A percentile compares a stretch with the other conserved stretches of the same genome.
Conservation (phyloP, 1,284 basidiomycete species). For the Xerocomus amazonicus region DNA sequence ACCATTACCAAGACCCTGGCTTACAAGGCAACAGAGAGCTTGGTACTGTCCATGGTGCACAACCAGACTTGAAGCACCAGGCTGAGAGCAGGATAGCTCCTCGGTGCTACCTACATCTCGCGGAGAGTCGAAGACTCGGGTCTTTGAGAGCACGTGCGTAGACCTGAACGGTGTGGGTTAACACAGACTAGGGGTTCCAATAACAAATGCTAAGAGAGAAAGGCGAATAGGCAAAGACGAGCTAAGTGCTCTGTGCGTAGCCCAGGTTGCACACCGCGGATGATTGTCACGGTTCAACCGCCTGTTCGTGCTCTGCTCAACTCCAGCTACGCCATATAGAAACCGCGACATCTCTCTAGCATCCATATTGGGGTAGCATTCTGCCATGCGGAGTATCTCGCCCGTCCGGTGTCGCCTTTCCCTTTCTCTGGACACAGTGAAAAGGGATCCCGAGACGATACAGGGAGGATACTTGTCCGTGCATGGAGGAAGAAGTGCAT, state of each 20-base stretch:
- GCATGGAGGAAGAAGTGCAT: slow-evolving; percentile 2
- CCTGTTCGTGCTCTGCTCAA: slow-evolving; percentile 28
- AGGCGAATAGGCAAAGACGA: slow-evolving; percentile 16
- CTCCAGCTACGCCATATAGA: slow-evolving; percentile 2
- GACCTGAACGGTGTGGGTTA: slow-evolving; percentile 15
- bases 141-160: slow-evolving; percentile 27
- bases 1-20: slow-evolving; percentile 14
- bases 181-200: slow-evolving; percentile 7
- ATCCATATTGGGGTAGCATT: slow-evolving; percentile 11
- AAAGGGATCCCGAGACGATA: slow-evolving; percentile 33
- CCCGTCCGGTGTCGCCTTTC: slow-evolving; percentile 26
- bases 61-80: slow-evolving; percentile 32
- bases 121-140: slow-evolving; percentile 24
- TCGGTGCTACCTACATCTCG: slow-evolving; percentile 12
- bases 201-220: slow-evolving; percentile 12
- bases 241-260: slow-evolving; percentile 31
- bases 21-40: slow-evolving; percentile 9
- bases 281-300: slow-evolving; percentile 4
- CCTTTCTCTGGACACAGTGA: slow-evolving; percentile 20
- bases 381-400: slow-evolving; percentile 17
- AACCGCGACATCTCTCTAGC: slow-evolving; percentile 30
- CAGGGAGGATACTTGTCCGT: slow-evolving; percentile 26
- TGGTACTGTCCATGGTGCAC: slow-evolving; percentile 29
- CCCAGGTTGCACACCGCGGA: slow-evolving; percentile 18
- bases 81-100: slow-evolving; percentile 10